Conservation (phyloP, 2,329 filamentous ascomycete genomes). For the Penicillium sp. region DNA sequence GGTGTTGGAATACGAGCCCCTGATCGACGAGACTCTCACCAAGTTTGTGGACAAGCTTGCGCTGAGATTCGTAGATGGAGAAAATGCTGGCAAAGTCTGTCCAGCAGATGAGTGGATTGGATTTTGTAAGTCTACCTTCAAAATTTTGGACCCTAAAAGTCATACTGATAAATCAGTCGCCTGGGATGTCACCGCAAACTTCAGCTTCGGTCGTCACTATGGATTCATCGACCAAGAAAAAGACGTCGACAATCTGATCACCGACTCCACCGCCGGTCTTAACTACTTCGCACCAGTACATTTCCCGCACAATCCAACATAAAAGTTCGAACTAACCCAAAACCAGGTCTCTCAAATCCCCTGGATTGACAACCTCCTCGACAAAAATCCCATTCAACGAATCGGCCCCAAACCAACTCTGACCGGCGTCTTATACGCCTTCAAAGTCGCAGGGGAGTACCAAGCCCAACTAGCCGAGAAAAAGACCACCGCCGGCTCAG, state of each 20-base stretch:
- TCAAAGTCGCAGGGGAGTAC: constrained; percentile 22
- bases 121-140: constrained; percentile 15
- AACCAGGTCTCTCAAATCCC: constrained; percentile 26
- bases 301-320: neutral
- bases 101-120: constrained; percentile 22
- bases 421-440: constrained; percentile 19
- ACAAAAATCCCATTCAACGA: constrained; percentile 25
- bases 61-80: constrained; percentile 20
- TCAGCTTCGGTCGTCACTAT: constrained; percentile 24
- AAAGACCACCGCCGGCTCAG: constrained; percentile 6
- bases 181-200: constrained; percentile 26
- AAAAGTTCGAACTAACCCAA: neutral
- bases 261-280: constrained; percentile 21
- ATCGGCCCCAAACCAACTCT: constrained; percentile 26
- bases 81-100: constrained; percentile 16
- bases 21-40: constrained; percentile 27
- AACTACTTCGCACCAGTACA: constrained; percentile 27
- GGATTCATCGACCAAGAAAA: constrained; percentile 29
- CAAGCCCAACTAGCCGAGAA: constrained; percentile 17
- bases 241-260: constrained; percentile 27
- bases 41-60: constrained; percentile 26
- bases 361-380: constrained; percentile 27
- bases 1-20: constrained; percentile 27
- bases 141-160: neutral
- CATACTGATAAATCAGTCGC: constrained; percentile 9